A percentile compares a stretch with the other conserved stretches of the same genome.
Evolutionary conservation across 495 filamentous ascomycete genomes (phyloP).

Genomic region (Viridothelium virens): DNA sequence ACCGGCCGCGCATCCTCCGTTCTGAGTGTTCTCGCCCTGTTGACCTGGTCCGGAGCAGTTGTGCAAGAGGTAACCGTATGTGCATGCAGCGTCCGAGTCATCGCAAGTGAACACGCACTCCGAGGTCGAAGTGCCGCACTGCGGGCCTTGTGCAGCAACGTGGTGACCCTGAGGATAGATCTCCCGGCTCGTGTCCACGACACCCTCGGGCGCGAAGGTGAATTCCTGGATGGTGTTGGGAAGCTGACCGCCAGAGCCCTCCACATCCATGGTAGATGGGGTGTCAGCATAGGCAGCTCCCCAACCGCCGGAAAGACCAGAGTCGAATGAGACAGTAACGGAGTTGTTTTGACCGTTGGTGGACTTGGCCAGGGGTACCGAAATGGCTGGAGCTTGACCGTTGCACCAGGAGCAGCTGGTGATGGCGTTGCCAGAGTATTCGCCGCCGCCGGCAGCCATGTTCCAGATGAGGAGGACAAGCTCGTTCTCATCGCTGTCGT

Average conservation of each 20-base stretch:
- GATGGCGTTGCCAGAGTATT: background rate
- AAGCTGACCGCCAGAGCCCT: background rate
- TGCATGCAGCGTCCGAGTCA: background rate
- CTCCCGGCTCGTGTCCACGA: conserved; percentile 1
- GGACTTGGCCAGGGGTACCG: background rate
- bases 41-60: background rate
- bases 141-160: background rate
- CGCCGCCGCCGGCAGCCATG: background rate
- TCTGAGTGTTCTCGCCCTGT: background rate
- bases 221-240: conserved; percentile 10
- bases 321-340: background rate
- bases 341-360: background rate
- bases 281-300: conserved; percentile 4
- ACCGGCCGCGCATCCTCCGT: background rate
- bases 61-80: background rate
- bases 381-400: background rate
- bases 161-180: background rate
- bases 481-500: conserved; percentile 20
- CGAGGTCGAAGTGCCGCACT: background rate
- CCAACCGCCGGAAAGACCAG: background rate
- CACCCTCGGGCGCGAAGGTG: background rate
- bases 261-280: background rate
- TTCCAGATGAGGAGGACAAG: conserved; percentile 13
- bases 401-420: conserved; percentile 2
- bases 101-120: conserved; percentile 2